Conservation (phyloP, 2,329 filamentous ascomycete species). For the Aspergillus carbonarius region DNA sequence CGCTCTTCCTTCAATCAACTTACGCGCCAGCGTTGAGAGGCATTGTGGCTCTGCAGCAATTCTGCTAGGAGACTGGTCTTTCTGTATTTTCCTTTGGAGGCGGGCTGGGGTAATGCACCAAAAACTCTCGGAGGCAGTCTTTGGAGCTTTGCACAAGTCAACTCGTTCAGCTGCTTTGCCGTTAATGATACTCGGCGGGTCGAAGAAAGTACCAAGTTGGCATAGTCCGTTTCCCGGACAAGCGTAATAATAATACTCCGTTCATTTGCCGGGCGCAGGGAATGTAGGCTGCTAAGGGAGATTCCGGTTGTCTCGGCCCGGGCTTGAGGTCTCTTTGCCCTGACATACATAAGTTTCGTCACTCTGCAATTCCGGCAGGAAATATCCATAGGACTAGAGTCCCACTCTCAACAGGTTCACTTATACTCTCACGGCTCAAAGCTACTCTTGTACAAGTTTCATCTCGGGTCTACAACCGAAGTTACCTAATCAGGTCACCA, state of each 20-base stretch:
- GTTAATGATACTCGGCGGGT: not conserved
- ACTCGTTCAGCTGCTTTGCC: not conserved
- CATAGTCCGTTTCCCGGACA: slow-evolving; percentile 16
- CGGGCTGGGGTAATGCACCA: not conserved
- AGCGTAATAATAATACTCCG: slow-evolving; percentile 38
- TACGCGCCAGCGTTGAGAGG: slow-evolving; percentile 41
- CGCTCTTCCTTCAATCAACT: slow-evolving; percentile 15
- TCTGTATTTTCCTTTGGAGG: not conserved
- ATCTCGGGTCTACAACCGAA: not conserved
- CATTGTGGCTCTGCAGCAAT: slow-evolving; percentile 28
- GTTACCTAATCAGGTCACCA: slow-evolving; percentile 18
- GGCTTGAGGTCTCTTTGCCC: slow-evolving; percentile 15
- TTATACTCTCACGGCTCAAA: not conserved
- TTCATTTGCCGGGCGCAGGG: slow-evolving; percentile 25
- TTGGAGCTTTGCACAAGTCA: not conserved
- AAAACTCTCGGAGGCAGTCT: not conserved
- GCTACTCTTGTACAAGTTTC: not conserved
- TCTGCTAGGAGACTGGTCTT: not conserved
- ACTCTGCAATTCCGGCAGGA: slow-evolving; percentile 7
- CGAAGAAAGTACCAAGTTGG: slow-evolving; percentile 25
- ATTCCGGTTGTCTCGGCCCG: slow-evolving; percentile 33
- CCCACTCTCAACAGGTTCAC: not conserved
- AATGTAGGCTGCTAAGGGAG: slow-evolving; percentile 21
- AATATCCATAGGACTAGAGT: not conserved
- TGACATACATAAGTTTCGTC: slow-evolving; percentile 20